Conservation (phyloP, 495 filamentous ascomycete species). For the Gamarada debralockiae region DNA sequence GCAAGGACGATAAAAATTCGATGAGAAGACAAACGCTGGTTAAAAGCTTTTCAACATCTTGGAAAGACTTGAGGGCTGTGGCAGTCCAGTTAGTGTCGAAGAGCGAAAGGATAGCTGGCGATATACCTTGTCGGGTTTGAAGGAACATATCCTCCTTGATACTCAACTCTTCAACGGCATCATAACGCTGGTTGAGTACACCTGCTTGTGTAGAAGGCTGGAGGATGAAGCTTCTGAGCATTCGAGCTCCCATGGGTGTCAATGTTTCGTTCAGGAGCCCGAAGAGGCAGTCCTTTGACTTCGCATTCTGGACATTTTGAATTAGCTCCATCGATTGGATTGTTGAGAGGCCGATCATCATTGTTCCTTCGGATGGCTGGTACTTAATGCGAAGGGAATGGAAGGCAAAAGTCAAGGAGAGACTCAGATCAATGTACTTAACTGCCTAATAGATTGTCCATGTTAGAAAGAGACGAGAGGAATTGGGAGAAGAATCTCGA, state of each 20-base stretch:
- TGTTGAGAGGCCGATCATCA: constrained; percentile 90
- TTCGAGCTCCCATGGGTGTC: constrained; percentile 82
- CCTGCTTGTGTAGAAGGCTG: constrained; percentile 79
- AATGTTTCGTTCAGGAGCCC: constrained; percentile 79
- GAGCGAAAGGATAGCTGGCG: background rate
- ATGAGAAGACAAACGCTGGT: constrained; percentile 43
- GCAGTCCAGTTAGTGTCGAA: constrained; percentile 3
- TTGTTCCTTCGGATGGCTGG: constrained; percentile 83
- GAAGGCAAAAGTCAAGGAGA: constrained; percentile 56
- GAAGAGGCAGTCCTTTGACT: constrained; percentile 75
- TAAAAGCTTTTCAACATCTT: constrained; percentile 66
- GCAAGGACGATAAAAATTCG: constrained; percentile 10
- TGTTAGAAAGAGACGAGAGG: constrained; percentile 22
- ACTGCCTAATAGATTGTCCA: constrained; percentile 51
- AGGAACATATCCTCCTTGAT: constrained; percentile 86
- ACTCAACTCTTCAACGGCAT: constrained; percentile 80
- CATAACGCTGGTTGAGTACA: constrained; percentile 61
- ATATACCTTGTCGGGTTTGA: constrained; percentile 60
- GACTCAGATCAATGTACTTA: constrained; percentile 71
- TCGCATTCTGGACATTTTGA: constrained; percentile 74
- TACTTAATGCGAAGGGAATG: constrained; percentile 85
- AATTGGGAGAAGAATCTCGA: constrained; percentile 4
- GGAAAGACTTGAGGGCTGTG: constrained; percentile 65
- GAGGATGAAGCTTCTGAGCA: constrained; percentile 77
- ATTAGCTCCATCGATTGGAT: constrained; percentile 83